Percentiles rank a stretch among this genome's conserved stretches.
These are phyloP conservation scores for Pharnaceum exiguum DNA, from an alignment of 148 eudicot species.

Conservation along the genomic window DNA sequence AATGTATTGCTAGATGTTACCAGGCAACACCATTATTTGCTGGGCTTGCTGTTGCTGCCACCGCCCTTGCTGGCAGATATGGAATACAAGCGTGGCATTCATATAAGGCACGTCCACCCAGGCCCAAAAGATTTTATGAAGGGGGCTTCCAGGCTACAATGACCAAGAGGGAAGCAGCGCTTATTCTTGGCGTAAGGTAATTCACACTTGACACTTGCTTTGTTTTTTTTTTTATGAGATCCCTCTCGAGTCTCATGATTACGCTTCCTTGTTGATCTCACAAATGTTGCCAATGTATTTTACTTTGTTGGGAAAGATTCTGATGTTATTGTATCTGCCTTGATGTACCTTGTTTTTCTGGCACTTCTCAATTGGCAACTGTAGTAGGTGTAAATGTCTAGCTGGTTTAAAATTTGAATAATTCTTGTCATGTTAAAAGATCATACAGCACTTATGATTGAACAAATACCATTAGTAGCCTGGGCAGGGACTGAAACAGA, in stretches of 20 bases:
- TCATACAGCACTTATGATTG: too few relatives aligned
- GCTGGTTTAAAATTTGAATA: too few relatives aligned
- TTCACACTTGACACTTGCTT: not conserved
- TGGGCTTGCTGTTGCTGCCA: conserved; percentile 62
- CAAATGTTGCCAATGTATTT: too few relatives aligned
- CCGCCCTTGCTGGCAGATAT: conserved; percentile 72
- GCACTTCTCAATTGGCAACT: too few relatives aligned
- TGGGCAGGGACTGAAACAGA: too few relatives aligned
- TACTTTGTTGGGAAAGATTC: too few relatives aligned
- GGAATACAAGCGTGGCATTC: conserved; percentile 73
- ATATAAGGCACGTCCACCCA: conserved; percentile 54
- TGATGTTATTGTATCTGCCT: too few relatives aligned
- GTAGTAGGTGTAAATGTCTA: too few relatives aligned
- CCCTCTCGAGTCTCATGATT: not conserved
- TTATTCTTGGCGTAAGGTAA: conserved; percentile 77
- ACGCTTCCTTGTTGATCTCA: too few relatives aligned
- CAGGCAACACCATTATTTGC: conserved; percentile 63
- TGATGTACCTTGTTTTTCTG: too few relatives aligned
- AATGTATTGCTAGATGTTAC: conserved; percentile 33
- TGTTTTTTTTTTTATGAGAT: not conserved
- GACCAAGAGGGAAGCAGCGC: conserved; percentile 84
- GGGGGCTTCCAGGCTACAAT: conserved; percentile 67
- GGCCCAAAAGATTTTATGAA: conserved; percentile 54
- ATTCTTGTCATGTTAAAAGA: too few relatives aligned
- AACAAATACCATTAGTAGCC: too few relatives aligned